These are phyloP conservation scores for Lathyrus sativus DNA, from an alignment of 306 rosid genomes.

Conservation along the genomic window DNA sequence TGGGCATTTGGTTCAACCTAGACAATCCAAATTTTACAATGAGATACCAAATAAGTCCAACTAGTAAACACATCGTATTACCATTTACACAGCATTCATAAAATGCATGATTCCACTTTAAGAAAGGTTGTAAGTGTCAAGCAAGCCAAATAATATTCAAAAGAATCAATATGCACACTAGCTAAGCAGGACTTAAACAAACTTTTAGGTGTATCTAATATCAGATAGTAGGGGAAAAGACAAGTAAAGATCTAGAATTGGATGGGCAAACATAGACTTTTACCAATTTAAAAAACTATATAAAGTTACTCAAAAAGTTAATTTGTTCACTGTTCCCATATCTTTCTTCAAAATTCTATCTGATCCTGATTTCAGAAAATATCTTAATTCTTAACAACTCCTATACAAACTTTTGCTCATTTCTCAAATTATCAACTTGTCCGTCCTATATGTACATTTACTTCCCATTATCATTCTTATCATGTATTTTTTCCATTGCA, in stretches of 20 bases:
- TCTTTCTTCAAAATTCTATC: conserved; percentile 1
- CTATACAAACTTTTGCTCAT: conserved; percentile 9
- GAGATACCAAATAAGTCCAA: conserved; percentile 29
- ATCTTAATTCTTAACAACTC: neutral
- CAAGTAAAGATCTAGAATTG: neutral
- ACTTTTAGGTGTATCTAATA: neutral
- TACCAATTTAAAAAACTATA: neutral
- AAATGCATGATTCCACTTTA: conserved; percentile 16
- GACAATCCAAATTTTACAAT: conserved; percentile 33
- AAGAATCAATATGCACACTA: conserved; percentile 3
- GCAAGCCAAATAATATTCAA: neutral
- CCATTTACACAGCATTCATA: neutral
- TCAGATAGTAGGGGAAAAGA: neutral
- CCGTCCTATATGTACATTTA: neutral
- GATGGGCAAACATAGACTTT: neutral
- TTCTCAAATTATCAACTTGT: neutral
- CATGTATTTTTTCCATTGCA: neutral
- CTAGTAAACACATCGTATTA: conserved; percentile 5
- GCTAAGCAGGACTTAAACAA: conserved; percentile 3
- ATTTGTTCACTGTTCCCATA: neutral
- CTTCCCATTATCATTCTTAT: neutral
- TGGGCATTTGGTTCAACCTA: conserved; percentile 93
- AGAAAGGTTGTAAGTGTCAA: neutral
- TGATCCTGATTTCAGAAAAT: conserved; percentile 1
- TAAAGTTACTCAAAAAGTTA: neutral